phyloP scores from a whole-genome alignment of 1,139 yeast genomes.

The Yamadazyma aaseri region DNA sequence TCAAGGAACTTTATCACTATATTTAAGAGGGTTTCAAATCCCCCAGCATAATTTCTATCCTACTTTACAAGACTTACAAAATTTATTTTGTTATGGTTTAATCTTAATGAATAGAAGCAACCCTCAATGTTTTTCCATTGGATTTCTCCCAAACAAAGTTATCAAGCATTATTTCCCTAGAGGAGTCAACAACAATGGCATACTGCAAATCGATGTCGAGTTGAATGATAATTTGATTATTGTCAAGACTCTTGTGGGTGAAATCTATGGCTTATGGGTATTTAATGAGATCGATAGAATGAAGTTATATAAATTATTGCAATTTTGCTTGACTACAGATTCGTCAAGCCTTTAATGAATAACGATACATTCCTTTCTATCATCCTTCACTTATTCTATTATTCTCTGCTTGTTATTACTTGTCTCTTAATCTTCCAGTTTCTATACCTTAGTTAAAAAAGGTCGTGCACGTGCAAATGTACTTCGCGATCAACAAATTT shows the following conservation, averaged over 20 bases:
- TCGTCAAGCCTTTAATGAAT: conserved; percentile 5
- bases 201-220: conserved; percentile 65
- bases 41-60: conserved; percentile 22
- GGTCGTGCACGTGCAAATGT: not conserved
- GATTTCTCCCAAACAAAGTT: conserved; percentile 63
- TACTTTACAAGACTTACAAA: conserved; percentile 41
- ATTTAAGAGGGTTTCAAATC: conserved; percentile 55
- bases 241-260: conserved; percentile 71
- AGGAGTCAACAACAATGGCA: conserved; percentile 42
- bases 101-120: conserved; percentile 72
- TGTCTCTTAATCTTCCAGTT: not conserved
- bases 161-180: conserved; percentile 42
- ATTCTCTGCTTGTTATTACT: not conserved
- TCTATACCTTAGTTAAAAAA: not conserved
- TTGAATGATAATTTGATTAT: conserved; percentile 78
- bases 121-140: conserved; percentile 78
- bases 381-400: not conserved
- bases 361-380: not conserved
- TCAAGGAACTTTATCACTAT: conserved; percentile 81
- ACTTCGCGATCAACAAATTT: not conserved
- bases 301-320: conserved; percentile 56
- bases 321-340: conserved; percentile 51
- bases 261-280: conserved; percentile 87
- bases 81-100: conserved; percentile 71
- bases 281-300: conserved; percentile 75